Percentiles rank a stretch among this genome's conserved stretches.
Conservation (phyloP, 192 early-diverging fungal species). For the Coemansia pectinata region DNA sequence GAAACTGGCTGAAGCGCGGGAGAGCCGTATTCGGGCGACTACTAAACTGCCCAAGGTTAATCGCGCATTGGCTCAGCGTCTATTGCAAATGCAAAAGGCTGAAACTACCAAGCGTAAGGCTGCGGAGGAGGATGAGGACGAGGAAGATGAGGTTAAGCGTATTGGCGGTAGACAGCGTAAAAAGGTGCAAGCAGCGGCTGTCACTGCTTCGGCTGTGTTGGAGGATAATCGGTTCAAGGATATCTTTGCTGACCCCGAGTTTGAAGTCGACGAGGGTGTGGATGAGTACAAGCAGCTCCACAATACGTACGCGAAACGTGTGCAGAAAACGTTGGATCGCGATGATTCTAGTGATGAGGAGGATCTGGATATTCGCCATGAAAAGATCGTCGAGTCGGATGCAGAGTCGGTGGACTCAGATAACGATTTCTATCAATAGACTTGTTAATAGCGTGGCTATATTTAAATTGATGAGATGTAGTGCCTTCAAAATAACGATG, state of each 20-base stretch:
- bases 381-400: background rate
- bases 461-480: too few relatives aligned
- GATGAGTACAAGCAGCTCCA: constrained; percentile 75
- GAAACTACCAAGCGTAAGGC: constrained; percentile 47
- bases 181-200: constrained; percentile 52
- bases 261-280: constrained; percentile 81
- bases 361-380: constrained; percentile 29
- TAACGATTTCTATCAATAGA: constrained; percentile 24
- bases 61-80: constrained; percentile 74
- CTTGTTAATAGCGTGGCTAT: background rate
- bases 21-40: constrained; percentile 83
- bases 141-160: constrained; percentile 39
- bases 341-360: constrained; percentile 49
- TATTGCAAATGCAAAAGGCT: constrained; percentile 55
- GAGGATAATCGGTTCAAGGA: constrained; percentile 84
- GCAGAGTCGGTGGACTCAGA: constrained; percentile 9
- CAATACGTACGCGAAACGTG: constrained; percentile 10
- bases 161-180: constrained; percentile 55
- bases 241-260: constrained; percentile 90
- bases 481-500: too few relatives aligned
- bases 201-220: constrained; percentile 60
- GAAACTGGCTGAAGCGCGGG: constrained; percentile 80
- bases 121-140: constrained; percentile 5
- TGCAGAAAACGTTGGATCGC: background rate
- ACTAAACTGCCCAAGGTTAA: constrained; percentile 94